A percentile compares a stretch with the other conserved stretches of the same genome.
Conservation (phyloP, 1,284 basidiomycete genomes). For the Cutaneotrichosporon dermatis region DNA sequence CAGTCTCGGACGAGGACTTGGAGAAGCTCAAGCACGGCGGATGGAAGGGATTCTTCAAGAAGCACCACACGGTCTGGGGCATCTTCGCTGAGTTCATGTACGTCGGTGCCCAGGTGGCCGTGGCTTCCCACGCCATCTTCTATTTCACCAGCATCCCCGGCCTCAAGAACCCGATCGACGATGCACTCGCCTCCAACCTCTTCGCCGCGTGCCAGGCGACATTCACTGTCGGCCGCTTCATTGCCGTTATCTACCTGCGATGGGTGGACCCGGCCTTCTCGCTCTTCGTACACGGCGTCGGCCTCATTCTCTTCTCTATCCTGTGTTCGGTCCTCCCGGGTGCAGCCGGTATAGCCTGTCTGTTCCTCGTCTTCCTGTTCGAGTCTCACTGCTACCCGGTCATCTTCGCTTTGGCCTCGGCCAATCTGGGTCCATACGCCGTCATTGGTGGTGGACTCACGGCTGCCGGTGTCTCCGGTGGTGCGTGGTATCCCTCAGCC, state of each 20-base stretch:
- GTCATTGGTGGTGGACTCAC: constrained; percentile 32
- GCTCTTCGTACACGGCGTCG: constrained; percentile 28
- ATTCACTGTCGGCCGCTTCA: constrained; percentile 39
- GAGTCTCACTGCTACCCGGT: constrained; percentile 34
- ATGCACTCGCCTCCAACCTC: constrained; percentile 30
- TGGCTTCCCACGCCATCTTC: constrained; percentile 34
- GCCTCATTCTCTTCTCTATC: constrained; percentile 32
- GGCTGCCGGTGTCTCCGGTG: constrained; percentile 32
- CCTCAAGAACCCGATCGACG: constrained; percentile 16
- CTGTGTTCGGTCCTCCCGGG: constrained; percentile 26
- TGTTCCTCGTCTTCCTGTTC: constrained; percentile 38
- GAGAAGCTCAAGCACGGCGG: constrained; percentile 19
- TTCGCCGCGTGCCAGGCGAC: constrained; percentile 35
- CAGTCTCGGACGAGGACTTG: constrained; percentile 22
- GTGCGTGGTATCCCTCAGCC: constrained; percentile 28
- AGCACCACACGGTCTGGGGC: constrained; percentile 30
- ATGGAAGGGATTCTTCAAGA: constrained; percentile 30
- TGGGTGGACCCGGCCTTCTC: constrained; percentile 35
- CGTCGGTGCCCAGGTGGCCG: constrained; percentile 32
- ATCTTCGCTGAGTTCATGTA: constrained; percentile 29
- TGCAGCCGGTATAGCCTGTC: constrained; percentile 32
- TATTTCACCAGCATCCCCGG: constrained; percentile 30
- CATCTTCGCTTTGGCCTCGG: constrained; percentile 34
- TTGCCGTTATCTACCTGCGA: constrained; percentile 32
- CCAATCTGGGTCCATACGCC: constrained; percentile 30